These are phyloP conservation scores for Rosa multiflora DNA, from an alignment of 306 rosid genomes.

Conservation along the genomic window DNA sequence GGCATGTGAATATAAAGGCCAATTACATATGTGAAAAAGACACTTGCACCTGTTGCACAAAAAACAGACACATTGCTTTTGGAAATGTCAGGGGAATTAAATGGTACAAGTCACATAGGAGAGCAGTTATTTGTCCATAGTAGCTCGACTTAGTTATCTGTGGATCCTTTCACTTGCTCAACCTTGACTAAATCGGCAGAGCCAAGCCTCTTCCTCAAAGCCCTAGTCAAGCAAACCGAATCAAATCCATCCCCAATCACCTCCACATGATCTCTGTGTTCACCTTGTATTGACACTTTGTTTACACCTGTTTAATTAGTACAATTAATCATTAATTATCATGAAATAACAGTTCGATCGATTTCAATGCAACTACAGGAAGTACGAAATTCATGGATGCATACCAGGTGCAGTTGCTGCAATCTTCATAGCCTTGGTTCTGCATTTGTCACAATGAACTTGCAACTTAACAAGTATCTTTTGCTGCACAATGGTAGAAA, in stretches of 20 bases:
- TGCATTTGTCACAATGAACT: slow-evolving; percentile 24
- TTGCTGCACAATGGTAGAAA: slow-evolving; percentile 25
- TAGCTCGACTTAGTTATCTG: too few species aligned
- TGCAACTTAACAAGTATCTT: slow-evolving; percentile 32
- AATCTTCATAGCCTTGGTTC: slow-evolving; percentile 38
- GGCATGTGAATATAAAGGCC: too few species aligned
- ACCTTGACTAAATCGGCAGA: neutral
- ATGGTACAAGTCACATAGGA: too few species aligned
- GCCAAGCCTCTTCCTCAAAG: slow-evolving; percentile 3
- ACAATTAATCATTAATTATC: neutral
- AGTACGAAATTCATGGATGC: neutral
- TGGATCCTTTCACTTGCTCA: neutral
- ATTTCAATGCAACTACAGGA: neutral
- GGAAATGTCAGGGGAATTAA: too few species aligned
- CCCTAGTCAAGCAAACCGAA: slow-evolving; percentile 12
- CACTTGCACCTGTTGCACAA: too few species aligned
- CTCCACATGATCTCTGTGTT: slow-evolving; percentile 19
- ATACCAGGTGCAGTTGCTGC: slow-evolving; percentile 27
- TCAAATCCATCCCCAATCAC: slow-evolving; percentile 26
- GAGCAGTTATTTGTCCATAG: too few species aligned
- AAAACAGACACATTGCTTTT: too few species aligned
- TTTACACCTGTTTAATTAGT: slow-evolving; percentile 10
- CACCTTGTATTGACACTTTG: slow-evolving; percentile 28
- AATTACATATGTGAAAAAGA: too few species aligned
- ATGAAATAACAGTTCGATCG: too few species aligned